These are phyloP conservation scores for peach (Prunus persica) DNA, from an alignment of 306 rosid species.

Conservation along the genomic window DNA sequence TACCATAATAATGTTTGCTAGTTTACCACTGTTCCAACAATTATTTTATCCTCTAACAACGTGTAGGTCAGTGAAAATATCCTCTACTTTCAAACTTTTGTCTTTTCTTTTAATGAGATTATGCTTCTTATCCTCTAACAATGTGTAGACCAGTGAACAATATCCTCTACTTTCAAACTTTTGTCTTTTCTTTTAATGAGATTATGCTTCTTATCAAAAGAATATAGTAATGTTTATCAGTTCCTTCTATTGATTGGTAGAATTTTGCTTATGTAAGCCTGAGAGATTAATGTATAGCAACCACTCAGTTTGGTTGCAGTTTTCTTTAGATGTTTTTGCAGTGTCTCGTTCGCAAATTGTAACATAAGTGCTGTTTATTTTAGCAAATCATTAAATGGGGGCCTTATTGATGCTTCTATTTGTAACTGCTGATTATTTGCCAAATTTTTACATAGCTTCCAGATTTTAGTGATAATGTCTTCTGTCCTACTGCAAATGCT, in stretches of 20 bases:
- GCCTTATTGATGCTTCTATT: neutral
- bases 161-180: no score
- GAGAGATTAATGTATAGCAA: no score
- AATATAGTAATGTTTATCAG: neutral
- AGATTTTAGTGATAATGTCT: neutral
- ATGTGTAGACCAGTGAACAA: no score
- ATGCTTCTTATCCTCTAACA: no score
- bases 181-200: no score
- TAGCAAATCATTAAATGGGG: neutral
- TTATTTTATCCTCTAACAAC: neutral
- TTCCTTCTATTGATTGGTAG: neutral
- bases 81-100: no score
- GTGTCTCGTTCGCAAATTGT: no score
- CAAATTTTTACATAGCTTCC: neutral
- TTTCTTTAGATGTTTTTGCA: no score
- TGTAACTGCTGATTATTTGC: neutral
- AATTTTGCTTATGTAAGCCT: neutral
- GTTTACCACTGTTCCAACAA: neutral
- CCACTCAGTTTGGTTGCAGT: neutral
- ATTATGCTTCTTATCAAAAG: no score
- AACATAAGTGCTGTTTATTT: no score
- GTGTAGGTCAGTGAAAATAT: no score
- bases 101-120: no score
- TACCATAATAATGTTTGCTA: neutral
- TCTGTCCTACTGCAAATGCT: constrained; percentile 16